Base-by-base conservation (phyloP, 2,329 filamentous ascomycete species). In the Aspergillus sp. region DNA sequence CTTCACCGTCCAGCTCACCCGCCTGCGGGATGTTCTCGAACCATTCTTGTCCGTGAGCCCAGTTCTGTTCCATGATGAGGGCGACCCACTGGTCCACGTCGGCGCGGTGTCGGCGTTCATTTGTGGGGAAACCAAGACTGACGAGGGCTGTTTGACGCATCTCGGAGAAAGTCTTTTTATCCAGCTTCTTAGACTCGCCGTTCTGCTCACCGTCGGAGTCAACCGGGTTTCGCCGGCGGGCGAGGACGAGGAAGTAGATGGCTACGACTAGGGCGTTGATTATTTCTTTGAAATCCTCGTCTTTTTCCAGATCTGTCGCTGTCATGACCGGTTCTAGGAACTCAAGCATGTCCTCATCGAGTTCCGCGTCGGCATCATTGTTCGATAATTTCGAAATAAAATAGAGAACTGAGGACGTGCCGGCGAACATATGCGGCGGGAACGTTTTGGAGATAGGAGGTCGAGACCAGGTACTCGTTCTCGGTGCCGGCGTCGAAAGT, bases 341-440 rank as follows among this genome's bases (percentile, higher is more conserved):
- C 19, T 66, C 63, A 9, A 60, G 48, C 30, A 53, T 54, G 12
- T 66, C 64, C 19, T 65, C 60, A 23, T 66, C 65, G 1, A 82
- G 59, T 1, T 74, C 67, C 4, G 65, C 66, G 78, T 76, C 43
- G 78, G 76, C 43, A 69, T 69, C 55, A 72, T 77, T 52, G 74
- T 72, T 49, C 66, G 69, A 44, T 67, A 69, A 42, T 70, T 66
- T 55, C 12, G 61, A 59, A 10, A 68, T 58, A 30, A 69, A 56
- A 33, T 79, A 82, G 41, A 78, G 58, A 69, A 73, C 85, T 3
- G 73, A 76, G 22, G 73, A 84, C 45, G 90, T 76, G 1, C 87
- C 89, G 0, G 87, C 84, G 43, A 88, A 80, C 0, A 94, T 78
- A 46, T 89, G 86, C 0, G 86, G 85, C 0, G 81, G 81, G 3